Conservation (phyloP, 2,329 filamentous ascomycete genomes). For the Hortaea werneckii region DNA sequence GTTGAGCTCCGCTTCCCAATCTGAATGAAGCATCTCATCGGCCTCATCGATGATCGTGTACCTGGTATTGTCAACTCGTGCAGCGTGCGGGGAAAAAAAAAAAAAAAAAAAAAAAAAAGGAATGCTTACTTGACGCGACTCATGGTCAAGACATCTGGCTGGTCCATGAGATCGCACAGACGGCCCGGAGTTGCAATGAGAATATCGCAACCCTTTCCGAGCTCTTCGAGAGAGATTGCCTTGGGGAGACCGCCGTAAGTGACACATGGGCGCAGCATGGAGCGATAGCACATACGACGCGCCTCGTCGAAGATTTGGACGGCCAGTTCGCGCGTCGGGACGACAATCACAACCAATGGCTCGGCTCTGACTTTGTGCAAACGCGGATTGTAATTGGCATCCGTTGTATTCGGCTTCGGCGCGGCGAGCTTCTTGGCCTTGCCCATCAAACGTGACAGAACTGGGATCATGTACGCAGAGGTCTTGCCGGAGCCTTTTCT, state of each 20-base stretch:
- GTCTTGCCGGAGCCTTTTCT: slow-evolving; percentile 88
- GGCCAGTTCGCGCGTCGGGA: slow-evolving; percentile 79
- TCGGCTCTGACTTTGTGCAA: slow-evolving; percentile 58
- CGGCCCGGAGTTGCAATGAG: slow-evolving; percentile 83
- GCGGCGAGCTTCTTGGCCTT: slow-evolving; percentile 84
- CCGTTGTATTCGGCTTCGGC: slow-evolving; percentile 51
- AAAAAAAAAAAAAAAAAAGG: background rate
- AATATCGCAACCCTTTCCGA: slow-evolving; percentile 78
- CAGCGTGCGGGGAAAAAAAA: background rate
- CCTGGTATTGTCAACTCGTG: slow-evolving; percentile 23
- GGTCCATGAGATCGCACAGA: slow-evolving; percentile 71
- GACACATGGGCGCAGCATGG: slow-evolving; percentile 86
- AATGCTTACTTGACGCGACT: slow-evolving; percentile 62
- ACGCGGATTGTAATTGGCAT: slow-evolving; percentile 40
- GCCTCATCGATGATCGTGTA: slow-evolving; percentile 82
- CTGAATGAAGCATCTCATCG: slow-evolving; percentile 71
- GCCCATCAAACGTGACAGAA: slow-evolving; percentile 85
- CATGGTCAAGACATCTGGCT: slow-evolving; percentile 58
- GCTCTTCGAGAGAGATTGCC: slow-evolving; percentile 58
- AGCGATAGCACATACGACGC: slow-evolving; percentile 84
- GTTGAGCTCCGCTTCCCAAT: slow-evolving; percentile 68
- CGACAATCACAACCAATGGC: slow-evolving; percentile 76
- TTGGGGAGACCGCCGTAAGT: slow-evolving; percentile 74
- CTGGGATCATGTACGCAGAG: slow-evolving; percentile 80
- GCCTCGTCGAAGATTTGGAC: slow-evolving; percentile 94